Evolutionary conservation across 2,329 filamentous ascomycete species (phyloP).

Genomic region (Arthrobotrys sinensis): DNA sequence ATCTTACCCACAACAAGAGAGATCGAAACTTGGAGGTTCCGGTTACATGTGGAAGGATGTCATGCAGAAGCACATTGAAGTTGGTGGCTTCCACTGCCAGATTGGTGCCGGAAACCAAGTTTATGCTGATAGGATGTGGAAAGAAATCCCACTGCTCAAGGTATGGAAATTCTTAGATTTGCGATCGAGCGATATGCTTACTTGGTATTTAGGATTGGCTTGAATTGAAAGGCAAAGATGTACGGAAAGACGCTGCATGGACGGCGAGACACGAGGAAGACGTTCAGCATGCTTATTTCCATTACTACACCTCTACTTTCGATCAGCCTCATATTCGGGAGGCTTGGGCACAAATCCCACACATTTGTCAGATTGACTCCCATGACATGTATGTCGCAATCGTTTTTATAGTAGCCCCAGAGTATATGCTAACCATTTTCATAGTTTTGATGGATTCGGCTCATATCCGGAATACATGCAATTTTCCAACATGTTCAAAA

Average conservation of each 20-base stretch:
- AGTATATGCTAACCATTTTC: conserved; percentile 61
- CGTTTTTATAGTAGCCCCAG: neutral
- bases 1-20: conserved; percentile 87
- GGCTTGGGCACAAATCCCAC: conserved; percentile 96
- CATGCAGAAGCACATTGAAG: conserved; percentile 95
- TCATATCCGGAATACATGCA: conserved; percentile 99
- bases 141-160: conserved; percentile 90
- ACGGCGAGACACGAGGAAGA: conserved; percentile 96
- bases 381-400: conserved; percentile 88
- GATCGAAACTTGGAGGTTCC: conserved; percentile 86
- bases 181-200: neutral
- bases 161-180: conserved; percentile 50
- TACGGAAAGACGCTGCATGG: conserved; percentile 90
- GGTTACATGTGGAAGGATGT: conserved; percentile 99
- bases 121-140: conserved; percentile 95
- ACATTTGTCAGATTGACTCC: conserved; percentile 92
- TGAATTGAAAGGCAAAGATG: conserved; percentile 91
- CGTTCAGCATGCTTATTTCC: conserved; percentile 95
- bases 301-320: conserved; percentile 98
- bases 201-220: conserved; percentile 79
- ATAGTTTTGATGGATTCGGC: conserved; percentile 94
- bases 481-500: conserved; percentile 96
- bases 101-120: conserved; percentile 94
- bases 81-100: conserved; percentile 94
- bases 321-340: conserved; percentile 95